Evolutionary conservation across 495 filamentous ascomycete genomes (phyloP).

Genomic region (Hypoxylon crocopeplum): DNA sequence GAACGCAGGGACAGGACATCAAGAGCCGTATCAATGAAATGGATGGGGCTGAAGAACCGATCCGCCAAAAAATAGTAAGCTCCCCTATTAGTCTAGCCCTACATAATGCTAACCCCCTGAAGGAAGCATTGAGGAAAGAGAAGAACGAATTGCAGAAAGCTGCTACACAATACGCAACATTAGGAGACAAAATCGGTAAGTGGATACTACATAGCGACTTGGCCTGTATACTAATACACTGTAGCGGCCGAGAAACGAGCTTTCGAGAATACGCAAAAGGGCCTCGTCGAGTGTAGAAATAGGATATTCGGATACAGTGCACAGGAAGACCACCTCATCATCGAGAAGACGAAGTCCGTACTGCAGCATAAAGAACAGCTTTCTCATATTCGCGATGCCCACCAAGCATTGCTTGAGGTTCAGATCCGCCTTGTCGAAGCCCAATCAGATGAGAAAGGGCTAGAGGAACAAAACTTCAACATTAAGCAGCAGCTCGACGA

Average conservation of each 20-base stretch:
- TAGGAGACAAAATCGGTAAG: slow-evolving; percentile 75
- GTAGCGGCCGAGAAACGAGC: slow-evolving; percentile 62
- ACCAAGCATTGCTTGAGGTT: slow-evolving; percentile 69
- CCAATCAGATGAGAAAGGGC: slow-evolving; percentile 70
- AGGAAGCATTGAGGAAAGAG: slow-evolving; percentile 43
- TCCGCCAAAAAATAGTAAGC: slow-evolving; percentile 44
- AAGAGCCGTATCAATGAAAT: slow-evolving; percentile 45
- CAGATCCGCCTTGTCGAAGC: slow-evolving; percentile 79
- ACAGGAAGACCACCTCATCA: slow-evolving; percentile 61
- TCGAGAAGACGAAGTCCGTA: slow-evolving; percentile 68
- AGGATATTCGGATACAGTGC: slow-evolving; percentile 47
- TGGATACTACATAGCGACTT: slow-evolving; percentile 11
- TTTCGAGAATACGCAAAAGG: slow-evolving; percentile 48
- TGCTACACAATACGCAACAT: slow-evolving; percentile 62
- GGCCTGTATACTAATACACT: slow-evolving; percentile 27
- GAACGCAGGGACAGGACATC: slow-evolving; percentile 46
- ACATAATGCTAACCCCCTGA: slow-evolving; percentile 31
- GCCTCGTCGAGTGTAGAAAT: slow-evolving; percentile 41
- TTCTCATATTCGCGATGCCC: slow-evolving; percentile 60
- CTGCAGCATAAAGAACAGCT: slow-evolving; percentile 67
- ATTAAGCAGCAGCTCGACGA: slow-evolving; percentile 61
- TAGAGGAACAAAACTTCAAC: slow-evolving; percentile 67
- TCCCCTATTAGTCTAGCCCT: background rate
- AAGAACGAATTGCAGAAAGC: slow-evolving; percentile 67
- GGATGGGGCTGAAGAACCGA: slow-evolving; percentile 12